A percentile compares a stretch with the other conserved stretches of the same genome.
phyloP scores from a whole-genome alignment of 345 rosid species.

The Luvunga scandens region DNA sequence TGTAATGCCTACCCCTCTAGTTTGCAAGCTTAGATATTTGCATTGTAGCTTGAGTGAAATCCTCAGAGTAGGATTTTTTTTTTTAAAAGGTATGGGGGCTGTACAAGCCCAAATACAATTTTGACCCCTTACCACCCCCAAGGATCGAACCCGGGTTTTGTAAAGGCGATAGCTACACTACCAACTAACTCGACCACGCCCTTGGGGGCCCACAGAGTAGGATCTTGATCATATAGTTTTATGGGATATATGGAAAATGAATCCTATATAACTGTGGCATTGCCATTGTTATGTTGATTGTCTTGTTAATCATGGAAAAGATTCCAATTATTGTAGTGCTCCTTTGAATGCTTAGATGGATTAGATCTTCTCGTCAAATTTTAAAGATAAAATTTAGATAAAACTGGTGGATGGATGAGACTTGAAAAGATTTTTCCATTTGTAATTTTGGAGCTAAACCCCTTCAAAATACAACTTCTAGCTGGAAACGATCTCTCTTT shows the following conservation, averaged over 20 bases:
- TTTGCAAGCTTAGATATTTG: not conserved
- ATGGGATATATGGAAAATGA: not conserved
- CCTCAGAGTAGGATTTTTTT: not conserved
- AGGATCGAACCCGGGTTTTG: no score
- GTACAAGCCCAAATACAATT: no score
- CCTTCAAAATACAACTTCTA: not conserved
- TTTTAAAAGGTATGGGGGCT: no score
- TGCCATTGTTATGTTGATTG: not conserved
- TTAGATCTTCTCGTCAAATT: not conserved
- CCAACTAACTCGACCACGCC: no score
- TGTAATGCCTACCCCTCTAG: not conserved
- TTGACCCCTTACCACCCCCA: no score
- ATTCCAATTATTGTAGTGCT: not conserved
- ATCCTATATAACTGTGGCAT: not conserved
- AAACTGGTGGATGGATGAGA: not conserved
- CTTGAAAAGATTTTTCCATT: not conserved
- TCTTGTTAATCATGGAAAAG: not conserved
- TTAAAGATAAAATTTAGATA: not conserved
- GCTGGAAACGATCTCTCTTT: not conserved
- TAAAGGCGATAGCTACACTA: no score
- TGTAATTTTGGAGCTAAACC: not conserved
- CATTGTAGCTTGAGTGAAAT: not conserved
- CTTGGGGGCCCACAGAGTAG: no score
- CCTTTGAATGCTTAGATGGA: not conserved
- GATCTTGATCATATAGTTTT: not conserved